Evolutionary conservation across 2,329 filamentous ascomycete genomes (phyloP).

Genomic region (Penicillium sp.): DNA sequence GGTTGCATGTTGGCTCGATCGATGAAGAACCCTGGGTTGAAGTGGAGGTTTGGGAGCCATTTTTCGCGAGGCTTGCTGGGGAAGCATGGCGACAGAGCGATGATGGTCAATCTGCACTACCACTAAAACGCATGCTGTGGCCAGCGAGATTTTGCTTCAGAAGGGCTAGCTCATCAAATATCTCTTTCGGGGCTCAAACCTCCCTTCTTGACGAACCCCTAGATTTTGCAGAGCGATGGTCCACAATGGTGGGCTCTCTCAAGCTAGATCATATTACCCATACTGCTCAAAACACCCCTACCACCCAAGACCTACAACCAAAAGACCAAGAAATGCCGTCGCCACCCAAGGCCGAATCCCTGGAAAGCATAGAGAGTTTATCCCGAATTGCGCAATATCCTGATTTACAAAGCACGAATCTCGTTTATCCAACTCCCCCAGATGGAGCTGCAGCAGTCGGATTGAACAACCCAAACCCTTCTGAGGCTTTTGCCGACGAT

Average conservation of each 20-base stretch:
- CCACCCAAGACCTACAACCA: conserved; percentile 21
- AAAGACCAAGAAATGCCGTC: conserved; percentile 25
- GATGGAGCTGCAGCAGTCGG: conserved; percentile 43
- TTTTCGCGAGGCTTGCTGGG: conserved; percentile 37
- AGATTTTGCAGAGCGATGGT: conserved; percentile 44
- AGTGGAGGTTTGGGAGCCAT: conserved; percentile 42
- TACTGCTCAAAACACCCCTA: conserved; percentile 15
- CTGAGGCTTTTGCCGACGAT: conserved; percentile 34
- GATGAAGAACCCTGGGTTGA: conserved; percentile 41
- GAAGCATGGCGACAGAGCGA: conserved; percentile 30
- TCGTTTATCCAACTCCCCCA: conserved; percentile 55
- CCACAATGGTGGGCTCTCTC: conserved; percentile 23
- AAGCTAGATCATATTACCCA: conserved; percentile 21
- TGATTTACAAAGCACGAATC: conserved; percentile 41
- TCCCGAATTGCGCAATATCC: conserved; percentile 39
- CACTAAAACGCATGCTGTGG: conserved; percentile 45
- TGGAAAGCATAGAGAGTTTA: conserved; percentile 38
- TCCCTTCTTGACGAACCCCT: conserved; percentile 37
- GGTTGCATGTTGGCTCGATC: conserved; percentile 29
- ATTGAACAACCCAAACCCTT: conserved; percentile 25
- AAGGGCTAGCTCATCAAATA: conserved; percentile 25
- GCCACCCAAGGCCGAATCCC: conserved; percentile 23
- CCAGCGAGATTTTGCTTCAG: conserved; percentile 45
- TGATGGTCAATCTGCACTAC: conserved; percentile 28
- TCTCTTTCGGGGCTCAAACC: conserved; percentile 17